A percentile compares a stretch with the other conserved stretches of the same genome.
phyloP scores from a whole-genome alignment of 1,284 basidiomycete species.

The Puccinia horiana region DNA sequence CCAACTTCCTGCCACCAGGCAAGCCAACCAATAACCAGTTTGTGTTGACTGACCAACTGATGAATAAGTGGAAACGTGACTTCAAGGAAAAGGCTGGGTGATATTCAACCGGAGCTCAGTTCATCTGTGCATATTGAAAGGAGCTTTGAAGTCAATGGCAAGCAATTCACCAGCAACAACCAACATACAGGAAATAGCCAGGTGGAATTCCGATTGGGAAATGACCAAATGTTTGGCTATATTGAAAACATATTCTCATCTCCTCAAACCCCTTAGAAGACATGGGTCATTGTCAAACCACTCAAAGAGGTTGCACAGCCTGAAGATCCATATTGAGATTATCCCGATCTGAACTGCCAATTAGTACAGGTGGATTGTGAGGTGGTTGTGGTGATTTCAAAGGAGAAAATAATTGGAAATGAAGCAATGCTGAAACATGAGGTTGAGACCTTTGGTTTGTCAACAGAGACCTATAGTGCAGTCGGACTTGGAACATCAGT shows the following conservation, averaged over 20 bases:
- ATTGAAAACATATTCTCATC: background rate
- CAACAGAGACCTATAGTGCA: background rate
- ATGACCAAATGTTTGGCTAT: constrained; percentile 9
- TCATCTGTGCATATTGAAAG: background rate
- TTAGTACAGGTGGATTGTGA: background rate
- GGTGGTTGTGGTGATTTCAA: background rate
- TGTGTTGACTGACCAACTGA: background rate
- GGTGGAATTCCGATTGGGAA: constrained; percentile 4
- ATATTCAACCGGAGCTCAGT: background rate
- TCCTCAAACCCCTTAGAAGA: background rate
- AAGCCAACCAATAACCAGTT: background rate
- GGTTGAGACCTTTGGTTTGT: background rate
- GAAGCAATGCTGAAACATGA: constrained; percentile 10
- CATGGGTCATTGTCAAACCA: background rate
- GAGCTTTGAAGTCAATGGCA: background rate
- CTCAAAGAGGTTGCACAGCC: background rate
- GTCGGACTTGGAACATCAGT: constrained; percentile 11
- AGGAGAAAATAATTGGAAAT: background rate
- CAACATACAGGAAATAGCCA: background rate
- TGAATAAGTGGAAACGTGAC: background rate
- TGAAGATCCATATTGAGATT: constrained; percentile 18
- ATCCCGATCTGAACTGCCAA: constrained; percentile 21
- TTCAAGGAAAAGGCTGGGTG: background rate
- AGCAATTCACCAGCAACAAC: background rate
- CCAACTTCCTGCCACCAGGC: background rate